A percentile compares a stretch with the other conserved stretches of the same genome.
phyloP scores from a whole-genome alignment of 768 basidiomycete species.

The Lactarius trivialis region DNA sequence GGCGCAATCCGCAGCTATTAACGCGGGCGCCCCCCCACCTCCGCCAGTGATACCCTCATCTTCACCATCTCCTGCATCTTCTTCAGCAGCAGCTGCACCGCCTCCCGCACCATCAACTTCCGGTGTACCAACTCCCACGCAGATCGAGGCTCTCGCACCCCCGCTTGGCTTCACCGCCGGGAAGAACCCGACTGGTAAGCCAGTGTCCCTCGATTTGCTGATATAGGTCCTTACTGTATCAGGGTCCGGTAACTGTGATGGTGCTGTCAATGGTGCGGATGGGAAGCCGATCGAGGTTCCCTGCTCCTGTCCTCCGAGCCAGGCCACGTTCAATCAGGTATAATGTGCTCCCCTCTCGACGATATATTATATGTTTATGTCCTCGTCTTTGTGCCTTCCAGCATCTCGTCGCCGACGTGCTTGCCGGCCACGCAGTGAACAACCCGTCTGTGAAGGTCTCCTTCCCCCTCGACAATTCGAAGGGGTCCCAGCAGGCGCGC shows the following conservation, averaged over 20 bases:
- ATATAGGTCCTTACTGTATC: neutral
- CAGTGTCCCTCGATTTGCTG: neutral
- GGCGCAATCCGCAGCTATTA: slow-evolving; percentile 27
- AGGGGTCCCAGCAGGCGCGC: slow-evolving; percentile 43
- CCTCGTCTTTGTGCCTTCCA: neutral
- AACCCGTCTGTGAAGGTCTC: slow-evolving; percentile 52
- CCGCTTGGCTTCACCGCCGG: slow-evolving; percentile 26
- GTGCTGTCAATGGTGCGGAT: slow-evolving; percentile 28
- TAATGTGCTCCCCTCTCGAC: neutral
- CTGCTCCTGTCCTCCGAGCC: slow-evolving; percentile 37
- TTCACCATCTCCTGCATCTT: too few relatives aligned
- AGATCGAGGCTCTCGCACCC: slow-evolving; percentile 25
- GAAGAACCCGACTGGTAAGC: slow-evolving; percentile 26
- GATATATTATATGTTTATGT: too few relatives aligned
- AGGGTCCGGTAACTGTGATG: slow-evolving; percentile 23
- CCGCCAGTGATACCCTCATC: too few relatives aligned
- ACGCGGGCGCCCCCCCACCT: neutral
- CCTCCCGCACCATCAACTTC: neutral
- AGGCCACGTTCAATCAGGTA: slow-evolving; percentile 31
- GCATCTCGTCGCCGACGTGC: slow-evolving; percentile 8
- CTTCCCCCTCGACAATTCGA: slow-evolving; percentile 56
- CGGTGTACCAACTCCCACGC: neutral
- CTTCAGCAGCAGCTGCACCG: too few relatives aligned
- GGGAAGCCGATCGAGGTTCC: slow-evolving; percentile 37
- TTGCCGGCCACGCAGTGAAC: slow-evolving; percentile 41